These are phyloP conservation scores for Zalaria sp. DNA, from an alignment of 2,329 filamentous ascomycete species.

Conservation along the genomic window DNA sequence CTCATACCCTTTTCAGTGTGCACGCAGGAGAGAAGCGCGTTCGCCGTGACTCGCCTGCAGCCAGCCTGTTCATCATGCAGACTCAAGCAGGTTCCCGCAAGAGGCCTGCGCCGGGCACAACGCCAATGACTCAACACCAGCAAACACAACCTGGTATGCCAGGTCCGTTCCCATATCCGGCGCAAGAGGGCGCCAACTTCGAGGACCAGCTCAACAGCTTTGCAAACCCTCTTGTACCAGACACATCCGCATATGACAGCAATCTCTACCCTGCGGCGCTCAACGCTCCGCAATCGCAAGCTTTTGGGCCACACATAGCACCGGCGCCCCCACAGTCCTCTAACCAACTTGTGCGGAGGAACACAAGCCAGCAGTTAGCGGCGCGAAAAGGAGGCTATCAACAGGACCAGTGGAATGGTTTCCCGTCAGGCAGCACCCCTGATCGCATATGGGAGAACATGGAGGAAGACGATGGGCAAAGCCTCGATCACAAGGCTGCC, in stretches of 20 bases:
- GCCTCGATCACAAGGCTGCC: slow-evolving; percentile 65
- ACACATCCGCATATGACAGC: slow-evolving; percentile 22
- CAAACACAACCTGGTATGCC: slow-evolving; percentile 10
- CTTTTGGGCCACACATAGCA: slow-evolving; percentile 13
- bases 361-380: slow-evolving; percentile 32
- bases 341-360: slow-evolving; percentile 31
- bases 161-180: slow-evolving; percentile 6
- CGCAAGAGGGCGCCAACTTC: slow-evolving; percentile 27
- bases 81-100: slow-evolving; percentile 36
- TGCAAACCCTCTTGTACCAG: slow-evolving; percentile 18
- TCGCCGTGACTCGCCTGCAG: too few species aligned
- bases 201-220: slow-evolving; percentile 33
- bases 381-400: slow-evolving; percentile 16
- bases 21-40: too few species aligned
- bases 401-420: slow-evolving; percentile 26
- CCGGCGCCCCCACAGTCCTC: slow-evolving; percentile 15
- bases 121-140: slow-evolving; percentile 46
- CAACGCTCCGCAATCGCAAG: slow-evolving; percentile 12
- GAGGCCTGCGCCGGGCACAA: slow-evolving; percentile 57
- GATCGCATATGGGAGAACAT: slow-evolving; percentile 22
- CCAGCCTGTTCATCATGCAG: slow-evolving; percentile 1
- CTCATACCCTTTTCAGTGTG: too few species aligned
- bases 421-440: slow-evolving; percentile 12
- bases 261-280: slow-evolving; percentile 15
- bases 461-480: slow-evolving; percentile 59